Evolutionary conservation across 169 alveolate genomes (phyloP), one percentile per base, ranked within the genome.

Genomic region (Amoebophrya sp.): DNA sequence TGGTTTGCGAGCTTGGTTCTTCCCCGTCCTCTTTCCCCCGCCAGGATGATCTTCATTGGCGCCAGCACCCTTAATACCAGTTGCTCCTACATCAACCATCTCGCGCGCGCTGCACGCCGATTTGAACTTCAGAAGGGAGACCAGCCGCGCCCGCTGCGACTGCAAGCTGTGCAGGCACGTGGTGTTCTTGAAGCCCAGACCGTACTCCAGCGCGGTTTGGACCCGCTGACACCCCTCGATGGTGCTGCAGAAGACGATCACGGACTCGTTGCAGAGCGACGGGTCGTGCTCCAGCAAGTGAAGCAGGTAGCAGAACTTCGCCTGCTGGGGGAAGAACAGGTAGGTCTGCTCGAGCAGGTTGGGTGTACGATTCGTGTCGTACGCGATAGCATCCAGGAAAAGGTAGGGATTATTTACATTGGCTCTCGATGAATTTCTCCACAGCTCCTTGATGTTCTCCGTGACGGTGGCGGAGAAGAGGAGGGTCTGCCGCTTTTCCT

Each of bases 381-480:
- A 94, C 18, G 92, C 89, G 88, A 94, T 93, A 7, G 95, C 97
- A 92, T 96, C 97, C 43, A 96, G 93, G 92, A 95, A 95, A 0
- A 95, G 97, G 38, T 97, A 97, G 92, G 95, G 95, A n/a, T n/a
- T n/a, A n/a, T n/a, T n/a, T n/a, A n/a, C n/a, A n/a, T n/a, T n/a
- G n/a, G n/a, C 48, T 10, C 88, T 94, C 94, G 41, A 95, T 90
- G 29, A 96, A 94, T 0, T 97, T 90, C 96, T 93, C 89, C 95
- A 93, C n/a, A 96, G 90, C 92, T 95, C 95, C 43, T 95, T 94
- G 0, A 97, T 97, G 91, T 96, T 96, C 90, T 96, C 95, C 40
- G 99, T 98, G 95, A 98, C 97, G 0, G 99, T 98, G 0, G 99
- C 99, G 45, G 99, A 97, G 93, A 97, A 98, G 48, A 98, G 93